Evolutionary conservation across 306 rosid species (phyloP), one percentile per base, ranked within the genome.

Genomic region (Citrullus colocynthis): DNA sequence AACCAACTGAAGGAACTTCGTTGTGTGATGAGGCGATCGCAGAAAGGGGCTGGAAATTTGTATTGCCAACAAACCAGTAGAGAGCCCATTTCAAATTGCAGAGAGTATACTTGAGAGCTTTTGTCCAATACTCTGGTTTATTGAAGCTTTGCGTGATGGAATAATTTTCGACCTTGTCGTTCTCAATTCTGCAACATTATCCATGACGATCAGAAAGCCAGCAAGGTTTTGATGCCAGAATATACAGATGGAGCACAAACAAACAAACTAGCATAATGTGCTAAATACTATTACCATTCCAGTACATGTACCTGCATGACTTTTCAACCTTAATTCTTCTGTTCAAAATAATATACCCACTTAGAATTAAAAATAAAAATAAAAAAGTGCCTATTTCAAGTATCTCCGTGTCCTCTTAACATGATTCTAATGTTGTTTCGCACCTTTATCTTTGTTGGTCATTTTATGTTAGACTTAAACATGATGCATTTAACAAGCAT

Each of bases 21-120:
- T 91, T 82, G 63, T 83, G 95, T 9, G 97, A 85, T 44, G 97
- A 81, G 48, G 85, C 89, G 67, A 79, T 84, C 39, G 93, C 89
- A 56, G 96, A 82, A 76, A 89, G 96, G 79, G 98, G 92, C 86
- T 90, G 97, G 85, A 95, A 92, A 67, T 92, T 88, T 4, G 98
- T 95, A 39, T 92, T 95, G 62, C 97, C 97, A 77, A 95, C 93
- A 85, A 95, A 92, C 99, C 99, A 95, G 83, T 86, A 95, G 32
- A 95, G 99, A 74, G 93, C 96, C 99, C 99, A 95, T 79, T 95
- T 95, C 90, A 95, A 86, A 87, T 95, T 80, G 91, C 97, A 89
- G 32, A 95, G 99, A 9, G 99, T 95, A 83, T 92, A 95, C 80
- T 95, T 92, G 69, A 95, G 97, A 83, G 99, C 97, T 84, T 92